A percentile compares a stretch with the other conserved stretches of the same genome.
phyloP scores from a whole-genome alignment of 2,329 filamentous ascomycete species.

The Hypoxylon sp. region DNA sequence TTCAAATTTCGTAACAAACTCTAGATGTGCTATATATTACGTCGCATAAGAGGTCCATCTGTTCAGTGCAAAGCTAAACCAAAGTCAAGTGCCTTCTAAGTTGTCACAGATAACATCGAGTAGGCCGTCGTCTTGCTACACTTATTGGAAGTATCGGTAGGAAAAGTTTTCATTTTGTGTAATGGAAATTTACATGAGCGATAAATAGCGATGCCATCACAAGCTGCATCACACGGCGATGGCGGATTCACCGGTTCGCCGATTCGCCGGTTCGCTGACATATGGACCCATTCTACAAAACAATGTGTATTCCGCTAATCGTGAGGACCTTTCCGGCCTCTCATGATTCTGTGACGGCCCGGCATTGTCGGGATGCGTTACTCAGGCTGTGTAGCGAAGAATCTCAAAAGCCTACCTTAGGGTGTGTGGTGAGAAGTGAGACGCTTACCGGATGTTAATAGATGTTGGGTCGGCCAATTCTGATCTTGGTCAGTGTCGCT shows the following conservation, averaged over 20 bases:
- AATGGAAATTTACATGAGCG: neutral
- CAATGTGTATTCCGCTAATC: neutral
- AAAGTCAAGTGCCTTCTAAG: neutral
- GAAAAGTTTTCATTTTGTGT: neutral
- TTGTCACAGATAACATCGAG: neutral
- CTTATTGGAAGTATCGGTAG: neutral
- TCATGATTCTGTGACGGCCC: neutral
- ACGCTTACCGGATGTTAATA: neutral
- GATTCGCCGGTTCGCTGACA: too few species aligned
- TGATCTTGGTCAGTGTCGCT: constrained; percentile 15
- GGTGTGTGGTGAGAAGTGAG: neutral
- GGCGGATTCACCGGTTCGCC: too few species aligned
- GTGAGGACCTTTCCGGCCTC: neutral
- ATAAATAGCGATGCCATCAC: neutral
- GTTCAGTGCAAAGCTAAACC: too few species aligned
- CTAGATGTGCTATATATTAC: neutral
- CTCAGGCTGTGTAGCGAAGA: neutral
- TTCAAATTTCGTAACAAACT: too few species aligned
- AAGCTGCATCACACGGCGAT: neutral
- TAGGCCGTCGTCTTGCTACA: neutral
- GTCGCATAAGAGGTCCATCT: too few species aligned
- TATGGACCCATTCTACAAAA: neutral
- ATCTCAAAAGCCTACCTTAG: neutral
- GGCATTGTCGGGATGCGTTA: neutral
- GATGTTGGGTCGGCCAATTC: neutral